Evolutionary conservation across 129 eudicot species (phyloP).

Genomic region (Erigeron canadensis): DNA sequence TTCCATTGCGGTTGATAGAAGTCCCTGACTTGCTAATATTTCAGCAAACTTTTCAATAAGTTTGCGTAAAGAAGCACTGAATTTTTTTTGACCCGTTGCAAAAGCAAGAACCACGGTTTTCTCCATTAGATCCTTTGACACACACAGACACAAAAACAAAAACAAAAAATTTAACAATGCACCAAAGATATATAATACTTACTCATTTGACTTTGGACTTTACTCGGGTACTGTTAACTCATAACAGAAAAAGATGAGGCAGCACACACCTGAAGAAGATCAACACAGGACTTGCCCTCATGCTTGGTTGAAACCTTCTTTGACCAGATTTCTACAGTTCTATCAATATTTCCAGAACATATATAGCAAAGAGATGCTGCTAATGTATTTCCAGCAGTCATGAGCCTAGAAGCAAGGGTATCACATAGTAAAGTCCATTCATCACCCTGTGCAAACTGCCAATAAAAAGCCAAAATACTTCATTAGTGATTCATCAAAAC

Average conservation of each 20-base stretch:
- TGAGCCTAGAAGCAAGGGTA: conserved; percentile 81
- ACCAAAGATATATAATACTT: not conserved
- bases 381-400: conserved; percentile 62
- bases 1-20: conserved; percentile 79
- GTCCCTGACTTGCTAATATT: conserved; percentile 96
- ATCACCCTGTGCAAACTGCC: conserved; percentile 87
- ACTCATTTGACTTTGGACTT: not conserved
- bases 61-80: conserved; percentile 82
- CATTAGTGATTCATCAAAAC: not conserved
- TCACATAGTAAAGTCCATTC: conserved; percentile 89
- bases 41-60: conserved; percentile 96
- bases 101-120: conserved; percentile 90
- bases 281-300: conserved; percentile 72
- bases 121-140: conserved; percentile 97
- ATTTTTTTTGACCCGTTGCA: conserved; percentile 88
- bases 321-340: conserved; percentile 94
- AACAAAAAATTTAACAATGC: not conserved
- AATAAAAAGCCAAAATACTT: not conserved
- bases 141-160: conserved; percentile 8
- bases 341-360: conserved; percentile 94
- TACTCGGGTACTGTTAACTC: not conserved
- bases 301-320: conserved; percentile 53
- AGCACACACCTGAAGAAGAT: conserved; percentile 70
- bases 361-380: conserved; percentile 91
- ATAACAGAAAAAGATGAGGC: not conserved